These are phyloP conservation scores for Peronosclerospora sorghi DNA, from an alignment of 352 stramenopile species.

Conservation along the genomic window DNA sequence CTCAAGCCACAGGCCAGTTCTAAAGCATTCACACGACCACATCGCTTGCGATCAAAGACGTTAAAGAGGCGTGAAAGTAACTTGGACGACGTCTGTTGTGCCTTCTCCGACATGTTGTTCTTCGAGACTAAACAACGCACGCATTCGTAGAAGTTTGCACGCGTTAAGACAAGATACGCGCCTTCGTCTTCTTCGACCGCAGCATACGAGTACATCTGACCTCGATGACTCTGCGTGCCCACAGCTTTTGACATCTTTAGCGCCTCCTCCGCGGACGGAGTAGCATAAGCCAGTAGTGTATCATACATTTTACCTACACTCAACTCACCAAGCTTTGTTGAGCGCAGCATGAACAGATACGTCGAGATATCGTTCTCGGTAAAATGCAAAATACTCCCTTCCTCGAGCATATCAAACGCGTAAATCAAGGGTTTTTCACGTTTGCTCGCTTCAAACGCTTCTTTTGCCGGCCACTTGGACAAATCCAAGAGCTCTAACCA, in stretches of 20 bases:
- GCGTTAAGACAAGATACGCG: constrained; percentile 66
- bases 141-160: constrained; percentile 80
- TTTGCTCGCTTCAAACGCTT: constrained; percentile 81
- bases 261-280: constrained; percentile 55
- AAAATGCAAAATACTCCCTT: constrained; percentile 78
- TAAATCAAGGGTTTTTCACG: constrained; percentile 77
- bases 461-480: constrained; percentile 89
- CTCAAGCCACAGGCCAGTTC: constrained; percentile 81
- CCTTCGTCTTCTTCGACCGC: constrained; percentile 75
- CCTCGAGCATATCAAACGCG: constrained; percentile 78
- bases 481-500: constrained; percentile 95
- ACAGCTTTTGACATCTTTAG: constrained; percentile 49
- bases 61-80: constrained; percentile 76
- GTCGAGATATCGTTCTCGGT: constrained; percentile 77
- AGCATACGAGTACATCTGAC: constrained; percentile 65
- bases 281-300: constrained; percentile 55
- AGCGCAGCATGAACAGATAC: constrained; percentile 76
- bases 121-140: constrained; percentile 75
- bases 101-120: constrained; percentile 68
- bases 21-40: constrained; percentile 68
- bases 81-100: constrained; percentile 79
- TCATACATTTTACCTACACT: constrained; percentile 77
- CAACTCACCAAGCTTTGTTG: constrained; percentile 62
- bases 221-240: constrained; percentile 24
- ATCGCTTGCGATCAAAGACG: constrained; percentile 77